These are phyloP conservation scores for Trichoderma sp. DNA, from an alignment of 2,329 filamentous ascomycete genomes.

Conservation along the genomic window DNA sequence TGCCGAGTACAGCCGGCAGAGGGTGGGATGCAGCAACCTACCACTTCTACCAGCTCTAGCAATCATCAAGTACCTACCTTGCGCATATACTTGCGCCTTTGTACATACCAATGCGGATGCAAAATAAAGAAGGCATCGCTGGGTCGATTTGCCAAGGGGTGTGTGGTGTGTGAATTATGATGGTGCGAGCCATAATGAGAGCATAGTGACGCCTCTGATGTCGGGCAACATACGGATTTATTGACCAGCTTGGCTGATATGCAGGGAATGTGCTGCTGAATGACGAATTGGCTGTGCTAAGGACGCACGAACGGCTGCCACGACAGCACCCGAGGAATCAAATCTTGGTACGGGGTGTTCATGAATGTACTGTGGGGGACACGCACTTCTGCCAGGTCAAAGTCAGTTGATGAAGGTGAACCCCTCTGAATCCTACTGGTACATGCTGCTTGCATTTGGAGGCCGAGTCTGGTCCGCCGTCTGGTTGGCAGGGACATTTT, in stretches of 20 bases:
- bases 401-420: conserved; percentile 11
- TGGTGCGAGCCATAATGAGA: conserved; percentile 1
- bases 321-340: conserved; percentile 3
- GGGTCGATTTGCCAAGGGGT: background rate
- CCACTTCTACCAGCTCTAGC: background rate
- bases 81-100: background rate
- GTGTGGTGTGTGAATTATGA: conserved; percentile 4
- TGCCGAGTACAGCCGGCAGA: background rate
- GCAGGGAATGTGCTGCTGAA: conserved; percentile 8
- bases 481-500: conserved; percentile 1
- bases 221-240: background rate
- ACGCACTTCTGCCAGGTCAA: background rate
- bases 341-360: conserved; percentile 2
- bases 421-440: background rate
- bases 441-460: background rate
- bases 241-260: background rate
- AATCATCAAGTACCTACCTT: background rate
- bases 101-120: background rate
- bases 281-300: conserved; percentile 16
- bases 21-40: background rate
- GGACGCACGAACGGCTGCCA: conserved; percentile 10
- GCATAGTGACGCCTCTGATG: conserved; percentile 15
- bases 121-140: background rate
- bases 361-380: conserved; percentile 5
- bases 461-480: background rate